Evolutionary conservation across 352 stramenopile genomes (phyloP).

Genomic region (Globisporangium heterothallicum): DNA sequence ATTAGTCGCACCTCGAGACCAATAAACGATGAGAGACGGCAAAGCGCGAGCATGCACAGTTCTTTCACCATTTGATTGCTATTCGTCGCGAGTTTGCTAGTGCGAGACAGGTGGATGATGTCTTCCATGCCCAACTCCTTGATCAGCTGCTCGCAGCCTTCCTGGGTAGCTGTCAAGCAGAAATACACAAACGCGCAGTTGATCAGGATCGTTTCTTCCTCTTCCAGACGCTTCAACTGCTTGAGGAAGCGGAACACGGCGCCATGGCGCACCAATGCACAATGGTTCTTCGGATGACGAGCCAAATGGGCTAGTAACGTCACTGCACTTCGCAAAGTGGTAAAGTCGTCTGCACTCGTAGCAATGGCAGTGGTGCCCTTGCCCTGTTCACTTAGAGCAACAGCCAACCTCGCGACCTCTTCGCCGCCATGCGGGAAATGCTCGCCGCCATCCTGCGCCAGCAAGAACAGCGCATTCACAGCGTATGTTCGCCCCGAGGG

Average conservation of each 20-base stretch:
- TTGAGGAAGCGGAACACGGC: slow-evolving; percentile 56
- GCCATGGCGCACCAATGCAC: slow-evolving; percentile 42
- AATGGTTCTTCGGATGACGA: slow-evolving; percentile 47
- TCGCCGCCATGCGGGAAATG: slow-evolving; percentile 64
- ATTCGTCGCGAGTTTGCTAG: slow-evolving; percentile 21
- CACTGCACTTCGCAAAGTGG: slow-evolving; percentile 34
- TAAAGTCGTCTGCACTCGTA: neutral
- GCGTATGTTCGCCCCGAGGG: slow-evolving; percentile 34
- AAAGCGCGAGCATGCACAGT: slow-evolving; percentile 64
- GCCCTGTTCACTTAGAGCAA: slow-evolving; percentile 33
- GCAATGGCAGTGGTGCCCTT: slow-evolving; percentile 10
- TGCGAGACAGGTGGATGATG: slow-evolving; percentile 59
- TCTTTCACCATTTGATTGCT: slow-evolving; percentile 55
- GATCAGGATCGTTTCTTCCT: slow-evolving; percentile 46
- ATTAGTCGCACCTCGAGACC: slow-evolving; percentile 59
- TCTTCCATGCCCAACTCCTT: slow-evolving; percentile 67
- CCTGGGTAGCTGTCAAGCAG: slow-evolving; percentile 50
- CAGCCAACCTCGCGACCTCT: slow-evolving; percentile 37
- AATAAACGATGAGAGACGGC: slow-evolving; percentile 56
- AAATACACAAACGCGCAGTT: slow-evolving; percentile 74
- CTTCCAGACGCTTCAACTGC: slow-evolving; percentile 33
- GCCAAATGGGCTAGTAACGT: slow-evolving; percentile 61
- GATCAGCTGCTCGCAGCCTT: slow-evolving; percentile 68
- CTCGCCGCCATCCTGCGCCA: slow-evolving; percentile 32
- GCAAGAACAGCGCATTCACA: slow-evolving; percentile 50